Conservation (phyloP, 305 asterid genomes). For the Fraxinus sp. region DNA sequence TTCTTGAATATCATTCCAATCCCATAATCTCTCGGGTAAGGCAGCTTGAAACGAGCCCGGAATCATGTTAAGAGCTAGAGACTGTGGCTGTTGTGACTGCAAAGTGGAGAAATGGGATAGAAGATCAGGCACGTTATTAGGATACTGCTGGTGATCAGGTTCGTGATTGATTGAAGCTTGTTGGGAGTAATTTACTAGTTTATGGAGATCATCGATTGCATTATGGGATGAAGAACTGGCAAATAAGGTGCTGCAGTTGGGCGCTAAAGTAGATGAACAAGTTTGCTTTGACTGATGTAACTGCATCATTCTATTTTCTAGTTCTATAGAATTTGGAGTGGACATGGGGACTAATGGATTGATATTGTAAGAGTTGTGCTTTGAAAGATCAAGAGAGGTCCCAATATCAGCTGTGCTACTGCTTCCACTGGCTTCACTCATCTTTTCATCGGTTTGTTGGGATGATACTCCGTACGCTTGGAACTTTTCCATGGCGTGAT, state of each 20-base stretch:
- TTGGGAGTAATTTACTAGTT: constrained; percentile 42
- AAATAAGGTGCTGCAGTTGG: constrained; percentile 21
- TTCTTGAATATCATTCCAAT: constrained; percentile 56
- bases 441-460: constrained; percentile 24
- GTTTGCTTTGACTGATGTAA: constrained; percentile 22
- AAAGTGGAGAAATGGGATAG: constrained; percentile 31
- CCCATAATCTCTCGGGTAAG: constrained; percentile 65
- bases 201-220: constrained; percentile 55
- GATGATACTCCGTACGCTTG: constrained; percentile 24
- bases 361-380: constrained; percentile 29
- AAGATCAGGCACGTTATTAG: constrained; percentile 27
- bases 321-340: constrained; percentile 8
- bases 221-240: constrained; percentile 27
- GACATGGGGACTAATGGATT: constrained; percentile 29
- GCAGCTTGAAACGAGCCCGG: constrained; percentile 35
- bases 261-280: background rate
- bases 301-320: constrained; percentile 4
- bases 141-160: constrained; percentile 17
- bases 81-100: constrained; percentile 32
- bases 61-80: constrained; percentile 14
- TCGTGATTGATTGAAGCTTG: constrained; percentile 25
- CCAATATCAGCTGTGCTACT: constrained; percentile 40
- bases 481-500: constrained; percentile 4
- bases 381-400: constrained; percentile 44
- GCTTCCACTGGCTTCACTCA: constrained; percentile 44